These are phyloP conservation scores for Entonaema liquescens DNA, from an alignment of 495 filamentous ascomycete species.

Conservation along the genomic window DNA sequence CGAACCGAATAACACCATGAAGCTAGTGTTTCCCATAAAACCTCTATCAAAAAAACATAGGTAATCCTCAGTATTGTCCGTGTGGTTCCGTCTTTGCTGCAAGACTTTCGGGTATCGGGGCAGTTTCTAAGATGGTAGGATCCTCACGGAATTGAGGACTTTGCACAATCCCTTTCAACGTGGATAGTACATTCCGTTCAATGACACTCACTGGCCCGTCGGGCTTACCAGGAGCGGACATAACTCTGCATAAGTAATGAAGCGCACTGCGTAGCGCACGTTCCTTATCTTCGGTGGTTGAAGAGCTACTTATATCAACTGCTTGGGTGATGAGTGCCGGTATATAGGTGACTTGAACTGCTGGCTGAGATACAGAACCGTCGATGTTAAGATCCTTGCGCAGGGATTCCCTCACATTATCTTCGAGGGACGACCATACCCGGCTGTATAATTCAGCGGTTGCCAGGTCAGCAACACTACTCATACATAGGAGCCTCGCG, in stretches of 20 bases:
- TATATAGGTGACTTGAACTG: conserved; percentile 51
- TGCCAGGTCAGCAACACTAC: conserved; percentile 40
- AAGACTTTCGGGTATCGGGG: conserved; percentile 27
- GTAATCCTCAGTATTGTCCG: background rate
- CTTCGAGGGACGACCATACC: conserved; percentile 42
- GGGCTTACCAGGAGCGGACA: conserved; percentile 22
- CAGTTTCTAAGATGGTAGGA: conserved; percentile 28
- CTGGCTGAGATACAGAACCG: conserved; percentile 41
- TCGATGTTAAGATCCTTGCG: conserved; percentile 46
- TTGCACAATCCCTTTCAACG: conserved; percentile 28
- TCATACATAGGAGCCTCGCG: conserved; percentile 50
- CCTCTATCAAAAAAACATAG: background rate
- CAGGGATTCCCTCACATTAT: conserved; percentile 28
- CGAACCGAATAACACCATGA: background rate
- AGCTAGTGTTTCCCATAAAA: background rate
- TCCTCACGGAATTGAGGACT: conserved; percentile 27
- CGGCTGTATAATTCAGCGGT: conserved; percentile 46
- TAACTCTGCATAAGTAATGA: conserved; percentile 33
- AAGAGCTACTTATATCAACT: conserved; percentile 16
- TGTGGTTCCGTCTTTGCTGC: conserved; percentile 8
- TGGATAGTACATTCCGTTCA: conserved; percentile 33
- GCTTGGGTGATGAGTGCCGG: conserved; percentile 45
- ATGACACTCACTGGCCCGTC: conserved; percentile 28
- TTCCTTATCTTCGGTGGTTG: conserved; percentile 17
- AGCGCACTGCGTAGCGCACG: conserved; percentile 30